phyloP scores from a whole-genome alignment of 345 rosid genomes.

The Rhodamnia rubescens region DNA sequence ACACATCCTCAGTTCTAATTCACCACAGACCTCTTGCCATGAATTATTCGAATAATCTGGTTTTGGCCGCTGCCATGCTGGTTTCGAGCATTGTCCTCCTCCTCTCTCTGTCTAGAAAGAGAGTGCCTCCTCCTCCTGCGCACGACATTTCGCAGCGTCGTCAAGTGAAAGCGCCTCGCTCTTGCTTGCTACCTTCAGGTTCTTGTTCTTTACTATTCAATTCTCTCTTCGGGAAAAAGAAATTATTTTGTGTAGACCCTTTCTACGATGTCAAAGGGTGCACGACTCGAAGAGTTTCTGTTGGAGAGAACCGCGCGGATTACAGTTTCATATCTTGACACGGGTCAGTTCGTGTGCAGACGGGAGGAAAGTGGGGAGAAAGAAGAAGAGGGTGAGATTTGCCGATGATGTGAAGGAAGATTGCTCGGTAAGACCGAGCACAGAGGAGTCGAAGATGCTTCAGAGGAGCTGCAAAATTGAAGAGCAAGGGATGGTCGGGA shows the following conservation, averaged over 20 bases:
- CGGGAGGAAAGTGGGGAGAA: conserved; percentile 30
- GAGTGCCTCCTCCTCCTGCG: not conserved
- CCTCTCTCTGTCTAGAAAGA: conserved; percentile 45
- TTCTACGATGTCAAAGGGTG: not conserved
- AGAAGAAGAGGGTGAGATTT: conserved; percentile 49
- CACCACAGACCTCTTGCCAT: not conserved
- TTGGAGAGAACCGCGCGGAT: not conserved
- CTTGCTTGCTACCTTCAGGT: not conserved
- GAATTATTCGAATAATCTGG: conserved; percentile 4
- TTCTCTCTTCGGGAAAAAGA: not conserved
- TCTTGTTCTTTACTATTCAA: conserved; percentile 9
- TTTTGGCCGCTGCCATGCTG: conserved; percentile 57
- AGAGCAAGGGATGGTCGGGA: not conserved
- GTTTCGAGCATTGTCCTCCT: conserved; percentile 52
- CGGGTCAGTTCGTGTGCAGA: not conserved
- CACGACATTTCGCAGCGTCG: not conserved
- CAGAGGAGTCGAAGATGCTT: not conserved
- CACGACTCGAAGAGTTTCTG: not conserved
- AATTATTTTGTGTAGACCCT: not conserved
- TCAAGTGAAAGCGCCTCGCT: not conserved
- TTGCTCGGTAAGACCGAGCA: not conserved
- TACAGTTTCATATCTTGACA: not conserved
- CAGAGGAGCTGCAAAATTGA: not conserved
- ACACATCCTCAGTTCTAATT: not conserved
- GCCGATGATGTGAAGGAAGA: conserved; percentile 62